A percentile compares a stretch with the other conserved stretches of the same genome.
phyloP scores from a whole-genome alignment of 129 eudicot genomes.

The Arctium lappa region DNA sequence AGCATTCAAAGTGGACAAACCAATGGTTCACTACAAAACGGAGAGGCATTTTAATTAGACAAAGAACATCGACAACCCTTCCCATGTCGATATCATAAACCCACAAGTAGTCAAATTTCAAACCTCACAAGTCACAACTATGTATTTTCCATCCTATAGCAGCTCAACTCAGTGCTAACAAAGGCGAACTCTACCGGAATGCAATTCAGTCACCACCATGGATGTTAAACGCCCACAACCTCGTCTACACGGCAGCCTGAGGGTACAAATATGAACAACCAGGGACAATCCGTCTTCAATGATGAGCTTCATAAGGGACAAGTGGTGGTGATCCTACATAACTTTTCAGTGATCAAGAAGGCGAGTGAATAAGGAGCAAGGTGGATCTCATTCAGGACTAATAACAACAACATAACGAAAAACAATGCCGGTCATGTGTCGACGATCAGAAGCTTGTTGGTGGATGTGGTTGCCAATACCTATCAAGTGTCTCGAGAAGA shows the following conservation, averaged over 20 bases:
- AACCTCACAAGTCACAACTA: constrained; percentile 33
- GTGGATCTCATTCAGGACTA: constrained; percentile 49
- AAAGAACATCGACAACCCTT: constrained; percentile 36
- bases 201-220: constrained; percentile 50
- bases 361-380: neutral
- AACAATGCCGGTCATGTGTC: constrained; percentile 51
- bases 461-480: constrained; percentile 33
- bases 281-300: neutral
- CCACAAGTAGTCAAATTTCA: constrained; percentile 39
- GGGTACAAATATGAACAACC: neutral
- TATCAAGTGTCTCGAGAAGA: constrained; percentile 15
- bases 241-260: constrained; percentile 24
- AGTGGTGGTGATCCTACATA: neutral
- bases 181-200: constrained; percentile 49
- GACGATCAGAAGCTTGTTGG: constrained; percentile 34
- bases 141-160: constrained; percentile 38
- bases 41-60: no score
- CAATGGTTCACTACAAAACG: no score
- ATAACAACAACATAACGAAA: constrained; percentile 46
- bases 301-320: neutral
- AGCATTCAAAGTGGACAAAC: constrained; percentile 27
- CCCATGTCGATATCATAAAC: constrained; percentile 32
- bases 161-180: constrained; percentile 39
- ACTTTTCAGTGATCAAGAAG: neutral
- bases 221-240: constrained; percentile 41